Percentiles rank a stretch among this genome's conserved stretches.
Conservation (phyloP, 257 asterid species). For the Nicotiana tabacum region DNA sequence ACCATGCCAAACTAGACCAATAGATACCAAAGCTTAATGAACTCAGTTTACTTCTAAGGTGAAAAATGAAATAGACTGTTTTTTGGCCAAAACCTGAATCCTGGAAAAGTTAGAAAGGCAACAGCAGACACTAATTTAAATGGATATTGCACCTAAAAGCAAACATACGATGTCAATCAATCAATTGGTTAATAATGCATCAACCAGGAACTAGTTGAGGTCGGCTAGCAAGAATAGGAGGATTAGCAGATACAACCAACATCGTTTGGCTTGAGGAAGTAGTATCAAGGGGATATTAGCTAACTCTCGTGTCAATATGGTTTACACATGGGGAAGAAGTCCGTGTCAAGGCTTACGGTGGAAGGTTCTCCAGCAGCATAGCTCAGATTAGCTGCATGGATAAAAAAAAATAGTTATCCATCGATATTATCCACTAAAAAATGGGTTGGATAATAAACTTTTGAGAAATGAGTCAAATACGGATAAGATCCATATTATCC, state of each 20-base stretch:
- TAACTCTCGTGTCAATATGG: background rate
- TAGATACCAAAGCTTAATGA: background rate
- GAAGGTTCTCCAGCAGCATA: too few relatives aligned
- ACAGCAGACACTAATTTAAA: background rate
- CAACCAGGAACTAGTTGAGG: background rate
- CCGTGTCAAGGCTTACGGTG: too few relatives aligned
- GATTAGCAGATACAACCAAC: background rate
- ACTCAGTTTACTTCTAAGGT: background rate
- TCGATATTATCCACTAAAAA: too few relatives aligned
- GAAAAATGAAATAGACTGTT: background rate
- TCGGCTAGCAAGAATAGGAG: background rate
- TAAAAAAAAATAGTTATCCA: too few relatives aligned
- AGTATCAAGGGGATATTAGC: background rate
- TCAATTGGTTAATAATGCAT: background rate
- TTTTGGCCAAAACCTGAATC: background rate
- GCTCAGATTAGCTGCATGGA: too few relatives aligned
- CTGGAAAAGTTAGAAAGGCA: background rate
- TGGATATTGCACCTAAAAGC: background rate
- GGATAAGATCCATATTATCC: too few relatives aligned
- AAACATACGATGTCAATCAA: background rate
- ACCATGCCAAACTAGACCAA: slow-evolving; percentile 3
- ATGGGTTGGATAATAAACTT: too few relatives aligned
- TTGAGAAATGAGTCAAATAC: too few relatives aligned
- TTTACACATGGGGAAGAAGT: background rate
- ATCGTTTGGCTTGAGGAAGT: background rate